phyloP scores from a whole-genome alignment of 2,329 filamentous ascomycete genomes.

The Cephalotrichum gorgonifer region DNA sequence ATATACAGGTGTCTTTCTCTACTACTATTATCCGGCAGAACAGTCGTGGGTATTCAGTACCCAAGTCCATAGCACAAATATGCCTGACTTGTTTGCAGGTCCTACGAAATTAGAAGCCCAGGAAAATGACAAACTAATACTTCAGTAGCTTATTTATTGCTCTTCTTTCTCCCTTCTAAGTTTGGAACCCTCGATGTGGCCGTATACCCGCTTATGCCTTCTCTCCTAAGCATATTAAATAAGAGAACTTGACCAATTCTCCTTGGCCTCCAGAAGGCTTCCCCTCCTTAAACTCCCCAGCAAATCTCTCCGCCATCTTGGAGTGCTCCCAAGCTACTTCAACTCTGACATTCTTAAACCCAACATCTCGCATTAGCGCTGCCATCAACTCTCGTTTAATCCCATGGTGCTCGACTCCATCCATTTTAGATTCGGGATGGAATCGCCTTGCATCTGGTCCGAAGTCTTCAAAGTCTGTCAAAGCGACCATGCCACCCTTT shows the following conservation, averaged over 20 bases:
- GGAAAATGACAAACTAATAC: too few relatives aligned
- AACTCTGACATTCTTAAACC: slow-evolving; percentile 30
- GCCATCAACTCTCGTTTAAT: slow-evolving; percentile 29
- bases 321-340: slow-evolving; percentile 35
- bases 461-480: slow-evolving; percentile 49
- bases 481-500: slow-evolving; percentile 33
- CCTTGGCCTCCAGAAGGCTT: slow-evolving; percentile 16
- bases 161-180: too few relatives aligned
- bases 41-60: too few relatives aligned
- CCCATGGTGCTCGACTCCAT: slow-evolving; percentile 43
- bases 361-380: slow-evolving; percentile 23
- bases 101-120: too few relatives aligned
- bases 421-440: slow-evolving; percentile 40
- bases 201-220: too few relatives aligned
- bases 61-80: too few relatives aligned
- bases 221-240: slow-evolving; percentile 24
- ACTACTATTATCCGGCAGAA: too few relatives aligned
- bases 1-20: too few relatives aligned
- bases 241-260: slow-evolving; percentile 24
- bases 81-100: too few relatives aligned
- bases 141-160: too few relatives aligned
- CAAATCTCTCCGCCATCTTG: slow-evolving; percentile 37
- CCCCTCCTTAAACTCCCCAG: slow-evolving; percentile 26
- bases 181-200: too few relatives aligned
- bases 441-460: slow-evolving; percentile 39